A percentile compares a stretch with the other conserved stretches of the same genome.
Evolutionary conservation across 768 basidiomycete species (phyloP).

Genomic region (Tricholoma saponaceum): DNA sequence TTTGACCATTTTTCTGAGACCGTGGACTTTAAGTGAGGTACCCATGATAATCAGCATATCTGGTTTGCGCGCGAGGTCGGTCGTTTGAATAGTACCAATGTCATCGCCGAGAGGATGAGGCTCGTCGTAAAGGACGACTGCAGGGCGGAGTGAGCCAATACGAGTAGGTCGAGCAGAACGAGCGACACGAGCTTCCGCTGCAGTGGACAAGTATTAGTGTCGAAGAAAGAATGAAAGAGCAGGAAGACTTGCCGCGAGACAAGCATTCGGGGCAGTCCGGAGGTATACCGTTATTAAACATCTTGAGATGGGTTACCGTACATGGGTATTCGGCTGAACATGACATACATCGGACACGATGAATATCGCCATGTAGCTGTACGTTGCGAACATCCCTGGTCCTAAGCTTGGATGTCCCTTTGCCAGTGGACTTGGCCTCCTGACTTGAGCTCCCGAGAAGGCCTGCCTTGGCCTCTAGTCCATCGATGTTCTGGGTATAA

Average conservation of each 20-base stretch:
- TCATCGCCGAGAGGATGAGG: conserved; percentile 89
- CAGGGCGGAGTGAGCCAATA: conserved; percentile 85
- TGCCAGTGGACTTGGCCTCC: conserved; percentile 45
- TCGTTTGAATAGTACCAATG: conserved; percentile 76
- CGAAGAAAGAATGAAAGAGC: not conserved
- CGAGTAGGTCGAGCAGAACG: conserved; percentile 77
- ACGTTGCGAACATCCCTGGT: conserved; percentile 80
- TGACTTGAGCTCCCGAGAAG: conserved; percentile 63
- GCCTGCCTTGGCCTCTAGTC: conserved; percentile 80
- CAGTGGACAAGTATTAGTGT: conserved; percentile 7
- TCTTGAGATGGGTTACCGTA: conserved; percentile 51
- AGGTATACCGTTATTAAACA: conserved; percentile 67
- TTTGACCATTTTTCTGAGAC: conserved; percentile 89
- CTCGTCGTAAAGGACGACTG: conserved; percentile 95
- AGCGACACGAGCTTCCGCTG: conserved; percentile 73
- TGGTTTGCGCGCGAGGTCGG: conserved; percentile 75
- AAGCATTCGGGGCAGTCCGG: conserved; percentile 88
- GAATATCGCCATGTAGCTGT: conserved; percentile 93
- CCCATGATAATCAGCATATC: conserved; percentile 97
- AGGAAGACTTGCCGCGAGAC: conserved; percentile 62
- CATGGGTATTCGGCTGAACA: conserved; percentile 82
- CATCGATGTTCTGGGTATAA: conserved; percentile 99
- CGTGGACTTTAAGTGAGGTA: conserved; percentile 94
- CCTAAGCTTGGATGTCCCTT: conserved; percentile 66
- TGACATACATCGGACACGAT: conserved; percentile 81